Evolutionary conservation across 2,329 filamentous ascomycete species (phyloP), one percentile per base, ranked within the genome.

Genomic region (Trichothecium sympodiale): DNA sequence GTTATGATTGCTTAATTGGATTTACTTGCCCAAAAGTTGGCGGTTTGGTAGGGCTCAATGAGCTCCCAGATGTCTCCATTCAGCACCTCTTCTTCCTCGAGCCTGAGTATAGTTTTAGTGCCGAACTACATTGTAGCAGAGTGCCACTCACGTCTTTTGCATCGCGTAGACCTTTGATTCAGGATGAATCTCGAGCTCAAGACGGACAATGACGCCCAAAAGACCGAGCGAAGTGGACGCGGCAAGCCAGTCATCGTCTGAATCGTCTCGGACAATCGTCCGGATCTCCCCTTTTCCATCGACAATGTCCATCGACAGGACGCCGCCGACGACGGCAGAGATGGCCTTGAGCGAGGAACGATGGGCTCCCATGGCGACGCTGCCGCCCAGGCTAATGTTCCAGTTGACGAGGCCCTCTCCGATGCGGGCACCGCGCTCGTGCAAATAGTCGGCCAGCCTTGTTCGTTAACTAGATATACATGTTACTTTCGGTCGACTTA

Each of bases 351-450:
- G 53, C 13, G 64, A 64, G 1, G 60, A 64, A 12, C 67, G 57
- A 42, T 71, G 67, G 3, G 65, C 67, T 1, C 67, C 67, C 67
- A 71, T 71, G 4, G 67, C 67, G 4, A 70, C 59, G 28, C 61
- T 62, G 12, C 66, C 67, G 1, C 62, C 66, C 26, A 70, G 54
- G 5, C 61, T 67, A 36, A 70, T 70, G 41, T 70, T 70, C 67
- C 67, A 71, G 45, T 70, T 71, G 4, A 70, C 65, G 4, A 71
- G 51, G 1, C 65, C 65, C 35, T 67, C 68, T 14, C 66, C 66
- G 30, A 69, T 61, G 17, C 59, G 63, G 8, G 65, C 66, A 13
- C 55, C 59, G 17, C 58, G 53, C 18, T 55, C 53, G 38, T 70
- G 67, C 20, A 71, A 55, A 39, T 62, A 69, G 37, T 67, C 64